Evolutionary conservation across 495 filamentous ascomycete species (phyloP).

Genomic region (Aspergillus bridgeri): DNA sequence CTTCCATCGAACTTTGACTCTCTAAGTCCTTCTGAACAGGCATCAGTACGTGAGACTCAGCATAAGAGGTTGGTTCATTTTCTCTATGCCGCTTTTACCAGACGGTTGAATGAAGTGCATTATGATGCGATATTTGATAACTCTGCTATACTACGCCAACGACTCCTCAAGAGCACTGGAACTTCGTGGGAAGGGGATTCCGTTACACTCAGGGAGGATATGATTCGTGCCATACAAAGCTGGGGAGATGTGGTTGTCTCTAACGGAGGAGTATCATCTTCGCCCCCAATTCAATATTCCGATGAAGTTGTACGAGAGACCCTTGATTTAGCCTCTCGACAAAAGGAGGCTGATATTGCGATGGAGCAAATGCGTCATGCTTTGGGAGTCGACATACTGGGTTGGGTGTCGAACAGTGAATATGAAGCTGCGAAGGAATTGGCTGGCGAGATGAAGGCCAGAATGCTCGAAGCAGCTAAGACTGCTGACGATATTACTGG

Average conservation of each 20-base stretch:
- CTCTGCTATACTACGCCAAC: constrained; percentile 22
- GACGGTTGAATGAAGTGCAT: constrained; percentile 22
- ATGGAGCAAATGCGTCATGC: constrained; percentile 18
- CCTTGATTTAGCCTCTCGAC: constrained; percentile 15
- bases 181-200: constrained; percentile 31
- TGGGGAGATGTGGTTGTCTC: no score
- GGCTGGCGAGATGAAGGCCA: constrained; percentile 16
- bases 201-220: constrained; percentile 19
- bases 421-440: constrained; percentile 19
- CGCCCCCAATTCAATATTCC: constrained; percentile 18
- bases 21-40: constrained; percentile 13
- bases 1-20: constrained; percentile 20
- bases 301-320: constrained; percentile 15
- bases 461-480: constrained; percentile 23
- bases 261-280: neutral
- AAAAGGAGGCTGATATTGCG: constrained; percentile 24
- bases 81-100: constrained; percentile 22
- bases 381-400: constrained; percentile 19
- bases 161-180: constrained; percentile 19
- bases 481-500: constrained; percentile 7
- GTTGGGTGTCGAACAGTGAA: constrained; percentile 23
- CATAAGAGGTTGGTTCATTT: constrained; percentile 24
- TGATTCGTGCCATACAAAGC: constrained; percentile 17
- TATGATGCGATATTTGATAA: constrained; percentile 24
- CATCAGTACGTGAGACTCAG: constrained; percentile 10